A percentile compares a stretch with the other conserved stretches of the same genome.
These are phyloP conservation scores for Umbilicaria muhlenbergii DNA, from an alignment of 495 filamentous ascomycete species.

Conservation along the genomic window DNA sequence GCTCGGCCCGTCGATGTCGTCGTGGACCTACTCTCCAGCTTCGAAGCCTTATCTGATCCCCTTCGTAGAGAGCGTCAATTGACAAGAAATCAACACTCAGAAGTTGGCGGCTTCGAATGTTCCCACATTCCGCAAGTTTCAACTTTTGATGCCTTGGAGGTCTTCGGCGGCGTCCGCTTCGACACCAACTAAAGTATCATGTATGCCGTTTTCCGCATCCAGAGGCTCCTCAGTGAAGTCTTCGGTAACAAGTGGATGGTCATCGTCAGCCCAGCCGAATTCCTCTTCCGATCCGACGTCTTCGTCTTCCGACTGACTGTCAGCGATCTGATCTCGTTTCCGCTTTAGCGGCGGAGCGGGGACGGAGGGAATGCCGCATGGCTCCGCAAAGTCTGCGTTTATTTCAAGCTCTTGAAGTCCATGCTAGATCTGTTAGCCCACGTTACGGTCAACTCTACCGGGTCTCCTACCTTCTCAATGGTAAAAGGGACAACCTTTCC, in stretches of 20 bases:
- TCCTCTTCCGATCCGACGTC: conserved; percentile 23
- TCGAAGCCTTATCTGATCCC: no score
- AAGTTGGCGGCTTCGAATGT: no score
- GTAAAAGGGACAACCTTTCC: conserved; percentile 25
- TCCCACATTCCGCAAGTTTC: no score
- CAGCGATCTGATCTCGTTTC: conserved; percentile 33
- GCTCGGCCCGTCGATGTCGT: no score
- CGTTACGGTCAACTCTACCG: neutral
- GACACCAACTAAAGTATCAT: no score
- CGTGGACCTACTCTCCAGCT: no score
- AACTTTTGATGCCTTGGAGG: no score
- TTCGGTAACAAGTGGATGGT: neutral
- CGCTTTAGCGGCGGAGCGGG: conserved; percentile 19
- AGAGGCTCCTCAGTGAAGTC: no score
- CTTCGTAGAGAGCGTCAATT: no score
- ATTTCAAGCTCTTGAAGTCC: conserved; percentile 15
- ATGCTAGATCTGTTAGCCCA: conserved; percentile 13
- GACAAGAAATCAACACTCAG: no score
- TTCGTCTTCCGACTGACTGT: conserved; percentile 32
- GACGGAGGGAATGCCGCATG: neutral
- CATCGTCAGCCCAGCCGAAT: conserved; percentile 10
- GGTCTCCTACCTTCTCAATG: conserved; percentile 22
- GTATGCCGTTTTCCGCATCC: no score
- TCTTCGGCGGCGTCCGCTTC: no score
- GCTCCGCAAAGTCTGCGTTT: neutral